These are phyloP conservation scores for Neurospora pannonica DNA, from an alignment of 495 filamentous ascomycete genomes.

Conservation along the genomic window DNA sequence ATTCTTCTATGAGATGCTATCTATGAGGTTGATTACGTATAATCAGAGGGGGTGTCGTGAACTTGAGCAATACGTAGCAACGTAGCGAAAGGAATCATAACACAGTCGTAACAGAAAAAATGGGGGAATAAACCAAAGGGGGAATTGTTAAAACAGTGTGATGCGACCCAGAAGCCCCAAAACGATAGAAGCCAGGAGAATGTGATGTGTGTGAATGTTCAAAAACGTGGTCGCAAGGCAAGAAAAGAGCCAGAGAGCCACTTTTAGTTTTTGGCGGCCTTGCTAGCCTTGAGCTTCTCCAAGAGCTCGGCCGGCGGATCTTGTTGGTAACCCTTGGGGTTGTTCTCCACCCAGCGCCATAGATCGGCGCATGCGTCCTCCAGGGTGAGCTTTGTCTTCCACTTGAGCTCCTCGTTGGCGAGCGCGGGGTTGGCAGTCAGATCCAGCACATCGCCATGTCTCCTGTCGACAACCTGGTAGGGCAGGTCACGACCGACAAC, in stretches of 20 bases:
- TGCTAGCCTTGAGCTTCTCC: conserved; percentile 50
- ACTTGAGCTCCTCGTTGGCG: conserved; percentile 79
- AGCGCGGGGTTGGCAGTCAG: conserved; percentile 83
- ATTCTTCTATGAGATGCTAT: conserved; percentile 1
- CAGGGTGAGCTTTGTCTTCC: conserved; percentile 84
- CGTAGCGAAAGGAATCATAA: not conserved
- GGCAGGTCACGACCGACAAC: conserved; percentile 77
- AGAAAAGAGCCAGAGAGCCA: not conserved
- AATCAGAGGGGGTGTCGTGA: not conserved
- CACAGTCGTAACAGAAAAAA: not conserved
- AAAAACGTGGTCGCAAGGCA: not conserved
- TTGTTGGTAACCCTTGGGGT: conserved; percentile 90
- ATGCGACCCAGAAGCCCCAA: not conserved
- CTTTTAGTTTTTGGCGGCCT: conserved; percentile 9
- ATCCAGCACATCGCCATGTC: conserved; percentile 86
- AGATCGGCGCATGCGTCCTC: conserved; percentile 90
- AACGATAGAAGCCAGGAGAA: not conserved
- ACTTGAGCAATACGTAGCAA: not conserved
- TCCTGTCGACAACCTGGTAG: conserved; percentile 76
- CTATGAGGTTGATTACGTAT: not conserved
- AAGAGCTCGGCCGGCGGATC: conserved; percentile 76
- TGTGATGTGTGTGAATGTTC: not conserved
- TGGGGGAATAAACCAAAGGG: not conserved
- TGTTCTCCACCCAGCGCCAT: conserved; percentile 93
- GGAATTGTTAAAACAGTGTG: not conserved